Evolutionary conservation across 495 filamentous ascomycete genomes (phyloP), one percentile per base, ranked within the genome.

Genomic region (Penicillium turbatum): DNA sequence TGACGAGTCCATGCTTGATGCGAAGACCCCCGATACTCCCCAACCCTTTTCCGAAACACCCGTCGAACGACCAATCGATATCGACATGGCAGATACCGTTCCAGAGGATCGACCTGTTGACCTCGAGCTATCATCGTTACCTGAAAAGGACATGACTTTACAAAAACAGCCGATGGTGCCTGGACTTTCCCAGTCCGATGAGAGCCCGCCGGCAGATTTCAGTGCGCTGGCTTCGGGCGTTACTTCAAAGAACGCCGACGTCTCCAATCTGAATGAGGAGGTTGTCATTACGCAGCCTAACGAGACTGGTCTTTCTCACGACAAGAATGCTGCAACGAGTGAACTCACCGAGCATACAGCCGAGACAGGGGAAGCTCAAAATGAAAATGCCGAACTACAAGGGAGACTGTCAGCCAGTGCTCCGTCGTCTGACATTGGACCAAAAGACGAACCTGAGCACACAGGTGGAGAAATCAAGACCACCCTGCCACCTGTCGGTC

Each of bases 1-100:
- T 19, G 84, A 81, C 34, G 83, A 84, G 54, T 71, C 52, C 69
- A 81, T 65, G 79, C 72, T 61, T 59, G 81, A 69, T 67, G 76
- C 48, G 67, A 83, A 59, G 71, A 82, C 59, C 6, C 71, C 71
- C 27, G 72, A 75, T 38, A 72, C 71, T 27, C 66, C 70, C 3
- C 51, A 61, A 31, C 55, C 57, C 32, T 61, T 57, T 26, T 56
- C 63, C 32, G 61, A 59, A 8, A 59, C 63, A 27, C 34, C 57
- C 1, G 55, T 59, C 13, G 67, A 66, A 24, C 58, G 61, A 35
- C 34, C 53, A 31, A 59, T 56, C n/a, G 60, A 65, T 46, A 35
- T 60, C 29, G 56, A 67, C 6, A 67, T 67, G 64, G 11, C 56
- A 15, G 64, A 67, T 21, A 56, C 41, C 19, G 21, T 40, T 39